Evolutionary conservation across 148 eudicot genomes (phyloP), one percentile per base, ranked within the genome.

Genomic region (Diospyros lotus): DNA sequence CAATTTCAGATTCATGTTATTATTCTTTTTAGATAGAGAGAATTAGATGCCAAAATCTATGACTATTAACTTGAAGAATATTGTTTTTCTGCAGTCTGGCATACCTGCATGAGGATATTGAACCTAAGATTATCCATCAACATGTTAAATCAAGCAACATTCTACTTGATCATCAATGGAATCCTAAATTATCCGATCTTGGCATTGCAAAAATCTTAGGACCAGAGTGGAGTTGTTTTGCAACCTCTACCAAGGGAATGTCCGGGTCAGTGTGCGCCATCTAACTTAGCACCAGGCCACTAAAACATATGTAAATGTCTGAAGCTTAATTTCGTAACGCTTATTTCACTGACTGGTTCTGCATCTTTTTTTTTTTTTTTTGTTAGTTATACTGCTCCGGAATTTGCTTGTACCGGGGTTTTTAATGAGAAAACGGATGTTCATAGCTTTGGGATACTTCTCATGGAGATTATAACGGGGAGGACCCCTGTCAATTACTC

Each of bases 381-480:
- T 4, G 65, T 5, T 17, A 84, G 87, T n/a, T 84, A 78, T 4
- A 51, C 73, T 28, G 84, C 78, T 15, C 87, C 85, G 41, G 87
- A 84, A 71, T 79, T 73, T 59, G 77, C 55, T 9, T 3, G 14
- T 0, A 75, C 77, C 9, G 58, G 69, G 38, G 67, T 48, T 45
- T 71, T 76, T n/a, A 45, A 76, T 5, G 85, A 79, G 66, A 86
- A 84, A 55, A 80, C 28, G 44, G 89, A 84, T 71, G 76, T 84
- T 75, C 84, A 86, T 72, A 84, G 85, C 76, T 81, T 86, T 9
- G 89, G 89, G 14, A 44, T 86, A 72, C 83, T 86, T 60, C 74
- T 86, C 45, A 81, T 81, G 81, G 89, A 83, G 77, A 86, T 86
- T 44, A 58, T 86, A 62, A 72, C 84, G 0, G 89, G 84, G 48